Conservation (phyloP, 257 asterid species). For the Nicotiana noctiflora region DNA sequence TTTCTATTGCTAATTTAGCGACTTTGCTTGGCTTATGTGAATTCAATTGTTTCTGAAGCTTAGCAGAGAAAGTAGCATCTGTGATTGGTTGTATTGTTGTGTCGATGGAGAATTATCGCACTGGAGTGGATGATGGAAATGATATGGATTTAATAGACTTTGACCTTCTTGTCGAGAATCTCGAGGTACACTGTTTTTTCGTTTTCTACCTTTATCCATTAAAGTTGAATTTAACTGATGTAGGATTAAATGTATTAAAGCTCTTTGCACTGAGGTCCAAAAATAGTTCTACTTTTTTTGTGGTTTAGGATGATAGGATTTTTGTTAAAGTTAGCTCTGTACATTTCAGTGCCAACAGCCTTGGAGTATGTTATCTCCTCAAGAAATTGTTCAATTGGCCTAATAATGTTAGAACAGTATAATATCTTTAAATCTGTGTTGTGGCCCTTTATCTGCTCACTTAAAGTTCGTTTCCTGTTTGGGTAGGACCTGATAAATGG, state of each 20-base stretch:
- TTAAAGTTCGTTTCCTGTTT: not conserved
- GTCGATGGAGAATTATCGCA: slow-evolving; percentile 95
- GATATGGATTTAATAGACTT: slow-evolving; percentile 86
- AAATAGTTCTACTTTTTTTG: not conserved
- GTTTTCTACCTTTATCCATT: not conserved
- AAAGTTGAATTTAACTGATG: not conserved
- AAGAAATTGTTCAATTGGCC: not conserved
- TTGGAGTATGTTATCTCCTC: not conserved
- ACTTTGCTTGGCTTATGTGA: slow-evolving; percentile 2
- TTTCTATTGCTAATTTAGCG: not conserved
- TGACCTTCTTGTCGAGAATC: slow-evolving; percentile 79
- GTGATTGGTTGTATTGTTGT: slow-evolving; percentile 85
- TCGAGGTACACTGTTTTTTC: slow-evolving; percentile 51
- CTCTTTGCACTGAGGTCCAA: not conserved
- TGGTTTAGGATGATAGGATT: not conserved
- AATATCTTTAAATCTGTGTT: not conserved
- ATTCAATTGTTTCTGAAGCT: slow-evolving; percentile 64
- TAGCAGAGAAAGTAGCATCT: slow-evolving; percentile 94
- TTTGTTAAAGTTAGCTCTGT: not conserved
- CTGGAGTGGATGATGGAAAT: slow-evolving; percentile 83
- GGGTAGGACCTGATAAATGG: slow-evolving; percentile 79
- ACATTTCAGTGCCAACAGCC: not conserved
- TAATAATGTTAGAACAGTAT: not conserved
- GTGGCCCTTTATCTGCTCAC: slow-evolving; percentile 1
- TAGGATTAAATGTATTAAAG: not conserved